Conservation (phyloP, 208 protist species). For the Acanthamoeba royreba region DNA sequence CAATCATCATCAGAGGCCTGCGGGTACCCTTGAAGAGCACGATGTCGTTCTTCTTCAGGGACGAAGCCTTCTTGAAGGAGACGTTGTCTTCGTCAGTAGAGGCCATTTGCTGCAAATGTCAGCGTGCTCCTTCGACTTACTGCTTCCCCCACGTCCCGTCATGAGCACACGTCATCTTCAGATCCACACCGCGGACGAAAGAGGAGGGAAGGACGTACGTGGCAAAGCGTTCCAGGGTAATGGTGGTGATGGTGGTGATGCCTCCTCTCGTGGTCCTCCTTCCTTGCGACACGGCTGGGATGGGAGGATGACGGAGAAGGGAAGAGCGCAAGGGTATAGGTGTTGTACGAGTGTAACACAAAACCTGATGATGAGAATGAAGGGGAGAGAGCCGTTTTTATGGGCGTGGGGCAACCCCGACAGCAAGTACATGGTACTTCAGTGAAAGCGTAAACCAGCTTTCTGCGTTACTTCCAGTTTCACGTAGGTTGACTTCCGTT, state of each 20-base stretch:
- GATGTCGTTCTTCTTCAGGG: constrained; percentile 79
- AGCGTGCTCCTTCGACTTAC: background rate
- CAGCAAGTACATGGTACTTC: too few species aligned
- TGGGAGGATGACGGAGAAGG: background rate
- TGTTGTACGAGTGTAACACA: too few species aligned
- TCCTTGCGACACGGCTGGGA: too few species aligned
- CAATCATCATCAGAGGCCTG: too few species aligned
- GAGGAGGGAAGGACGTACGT: background rate
- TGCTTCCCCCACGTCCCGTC: background rate
- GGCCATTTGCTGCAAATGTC: constrained; percentile 41
- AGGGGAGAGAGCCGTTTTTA: too few species aligned
- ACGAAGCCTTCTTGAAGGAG: constrained; percentile 74
- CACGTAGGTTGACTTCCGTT: background rate
- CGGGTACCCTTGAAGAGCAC: constrained; percentile 77
- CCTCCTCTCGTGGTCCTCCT: background rate
- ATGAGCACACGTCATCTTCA: background rate
- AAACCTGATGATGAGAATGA: too few species aligned
- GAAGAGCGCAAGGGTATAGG: too few species aligned
- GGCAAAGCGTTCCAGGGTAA: background rate
- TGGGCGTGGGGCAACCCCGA: too few species aligned
- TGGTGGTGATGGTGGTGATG: background rate
- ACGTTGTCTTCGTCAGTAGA: constrained; percentile 40
- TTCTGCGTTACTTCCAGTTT: background rate
- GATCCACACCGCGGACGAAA: background rate
- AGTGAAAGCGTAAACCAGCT: background rate